Base-by-base conservation (phyloP, 768 basidiomycete species). In the Leucocoprinus leucothites region DNA sequence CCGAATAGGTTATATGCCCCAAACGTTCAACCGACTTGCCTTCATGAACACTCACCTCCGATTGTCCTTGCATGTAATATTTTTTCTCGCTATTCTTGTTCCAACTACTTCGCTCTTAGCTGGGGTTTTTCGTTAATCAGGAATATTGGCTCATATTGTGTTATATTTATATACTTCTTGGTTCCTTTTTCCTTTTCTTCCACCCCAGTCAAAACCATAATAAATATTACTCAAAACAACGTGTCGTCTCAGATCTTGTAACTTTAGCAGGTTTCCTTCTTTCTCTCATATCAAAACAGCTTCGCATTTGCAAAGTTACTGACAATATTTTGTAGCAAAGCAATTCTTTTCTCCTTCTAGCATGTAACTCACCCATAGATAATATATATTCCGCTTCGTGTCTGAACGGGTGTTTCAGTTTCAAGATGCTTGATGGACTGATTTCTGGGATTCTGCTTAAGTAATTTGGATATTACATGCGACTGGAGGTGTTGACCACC, bases 321-420 rank as follows among this genome's bases (percentile, higher is more conserved):
- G 51, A 52, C 42, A 52, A 44, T 40, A 52, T 43, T 43, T 44
- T 52, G 51, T 52, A 52, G 41, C 51, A 42, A 51, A 38, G 19
- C 18, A 43, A 9, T 38, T 22, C 28, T n/a, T 40, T 31, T 22
- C 21, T 42, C 35, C 8, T 38, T 22, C 34, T 36, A 8, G 21
- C 38, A 43, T 43, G 11, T 42, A 19, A 21, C 21, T 21, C 16
- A 22, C 9, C 34, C 35, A 22, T 22, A 19, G 9, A 50, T 50
- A 50, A 31, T 19, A 41, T 19, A 50, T 50, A 38, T 38, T 36
- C 22, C 22, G 19, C 31, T 50, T 50, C 5, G 3, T 19, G 21
- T 22, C 18, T 16, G 40, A 16, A 31, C 11, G 6, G 5, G 31
- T 5, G 11, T 31, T 11, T 11, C 11, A 11, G 31, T 31, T 31